phyloP scores from a whole-genome alignment of 169 alveolate species.

The Miamiensis avidus region DNA sequence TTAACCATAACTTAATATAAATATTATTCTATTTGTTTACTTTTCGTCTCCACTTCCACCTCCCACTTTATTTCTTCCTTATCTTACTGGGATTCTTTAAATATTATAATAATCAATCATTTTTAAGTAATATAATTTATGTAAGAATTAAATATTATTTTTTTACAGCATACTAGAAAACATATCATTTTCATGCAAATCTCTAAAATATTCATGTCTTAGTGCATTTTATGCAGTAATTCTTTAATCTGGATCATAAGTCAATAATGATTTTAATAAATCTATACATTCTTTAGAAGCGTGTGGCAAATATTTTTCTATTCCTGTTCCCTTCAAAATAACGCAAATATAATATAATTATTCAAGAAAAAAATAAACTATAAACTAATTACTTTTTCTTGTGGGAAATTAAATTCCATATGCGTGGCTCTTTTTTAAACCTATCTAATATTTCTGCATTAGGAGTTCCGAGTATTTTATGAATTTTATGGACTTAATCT shows the following conservation, averaged over 20 bases:
- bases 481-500: conserved; percentile 88
- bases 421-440: conserved; percentile 66
- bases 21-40: background rate
- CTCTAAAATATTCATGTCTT: conserved; percentile 59
- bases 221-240: conserved; percentile 54
- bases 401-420: conserved; percentile 83
- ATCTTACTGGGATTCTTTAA: background rate
- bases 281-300: conserved; percentile 67
- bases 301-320: conserved; percentile 35
- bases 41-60: background rate
- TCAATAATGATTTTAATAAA: conserved; percentile 43
- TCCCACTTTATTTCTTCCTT: background rate
- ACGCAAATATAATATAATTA: too few relatives aligned
- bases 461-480: conserved; percentile 89
- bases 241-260: conserved; percentile 66
- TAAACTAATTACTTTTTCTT: conserved; percentile 16
- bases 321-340: conserved; percentile 56
- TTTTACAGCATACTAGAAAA: background rate
- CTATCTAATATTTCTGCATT: conserved; percentile 72
- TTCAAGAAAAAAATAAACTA: too few relatives aligned
- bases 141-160: too few relatives aligned
- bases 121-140: too few relatives aligned
- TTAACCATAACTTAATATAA: background rate
- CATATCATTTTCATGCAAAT: conserved; percentile 39
- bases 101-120: too few relatives aligned